A percentile compares a stretch with the other conserved stretches of the same genome.
phyloP scores from a whole-genome alignment of 257 asterid species.

The Echium plantagineum region DNA sequence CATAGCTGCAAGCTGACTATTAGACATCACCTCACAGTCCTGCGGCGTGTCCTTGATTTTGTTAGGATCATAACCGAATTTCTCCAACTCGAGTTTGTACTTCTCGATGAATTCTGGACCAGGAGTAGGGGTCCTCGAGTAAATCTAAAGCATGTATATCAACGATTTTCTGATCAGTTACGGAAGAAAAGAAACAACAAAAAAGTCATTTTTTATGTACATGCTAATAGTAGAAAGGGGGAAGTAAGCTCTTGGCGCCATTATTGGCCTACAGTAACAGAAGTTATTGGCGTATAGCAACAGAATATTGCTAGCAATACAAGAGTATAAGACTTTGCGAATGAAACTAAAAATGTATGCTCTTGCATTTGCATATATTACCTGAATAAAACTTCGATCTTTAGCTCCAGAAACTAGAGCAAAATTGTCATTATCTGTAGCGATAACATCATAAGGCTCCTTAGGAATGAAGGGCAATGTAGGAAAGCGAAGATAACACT shows the following conservation, averaged over 20 bases:
- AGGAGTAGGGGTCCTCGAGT: constrained; percentile 82
- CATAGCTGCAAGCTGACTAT: constrained; percentile 73
- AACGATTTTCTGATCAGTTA: neutral
- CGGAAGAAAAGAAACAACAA: too few species aligned
- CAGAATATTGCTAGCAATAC: too few species aligned
- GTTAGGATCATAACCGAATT: constrained; percentile 63
- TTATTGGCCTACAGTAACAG: too few species aligned
- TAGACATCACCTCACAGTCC: constrained; percentile 29
- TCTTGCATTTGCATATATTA: constrained; percentile 11
- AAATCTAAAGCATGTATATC: constrained; percentile 34
- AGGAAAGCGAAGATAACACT: constrained; percentile 90
- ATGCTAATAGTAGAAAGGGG: neutral
- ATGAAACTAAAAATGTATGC: neutral
- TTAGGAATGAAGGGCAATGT: constrained; percentile 91
- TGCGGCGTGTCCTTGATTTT: constrained; percentile 85
- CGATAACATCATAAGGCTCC: constrained; percentile 47
- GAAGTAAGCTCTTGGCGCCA: neutral
- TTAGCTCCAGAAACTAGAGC: constrained; percentile 5
- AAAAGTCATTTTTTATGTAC: neutral
- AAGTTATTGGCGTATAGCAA: neutral
- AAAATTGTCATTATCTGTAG: constrained; percentile 9
- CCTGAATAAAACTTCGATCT: constrained; percentile 8
- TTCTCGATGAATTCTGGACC: constrained; percentile 69
- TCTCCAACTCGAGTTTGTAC: constrained; percentile 49
- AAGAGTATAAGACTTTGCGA: neutral